Base-by-base conservation (phyloP, 2,329 filamentous ascomycete genomes). In the Phyllosticta citriasiana region DNA sequence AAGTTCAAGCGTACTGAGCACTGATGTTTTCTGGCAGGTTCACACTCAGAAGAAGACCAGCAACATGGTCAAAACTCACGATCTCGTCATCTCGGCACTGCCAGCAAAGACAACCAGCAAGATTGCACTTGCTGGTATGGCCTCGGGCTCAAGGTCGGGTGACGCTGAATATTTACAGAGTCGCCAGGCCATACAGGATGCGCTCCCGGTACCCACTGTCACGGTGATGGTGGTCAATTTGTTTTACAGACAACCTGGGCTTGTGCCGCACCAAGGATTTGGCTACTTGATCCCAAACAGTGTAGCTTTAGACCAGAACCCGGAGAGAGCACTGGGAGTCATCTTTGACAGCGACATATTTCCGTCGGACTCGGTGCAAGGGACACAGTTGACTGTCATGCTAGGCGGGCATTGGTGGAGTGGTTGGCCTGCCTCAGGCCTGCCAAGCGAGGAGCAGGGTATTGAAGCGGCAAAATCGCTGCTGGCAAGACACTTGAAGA, bases 141-240 rank as follows among this genome's bases (percentile, higher is more conserved):
- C 9, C 55, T 27, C 22, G 9, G 52, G 26, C 10, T 9, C 24
- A 16, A 8, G 14, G 1, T 54, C 24, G 53, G 53, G 26, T 16
- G 14, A 10, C n/a, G 52, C 53, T n/a, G n/a, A 16, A 19, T n/a
- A 7, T 5, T 10, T 5, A n/a, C 14, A 25, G 19, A 47, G n/a
- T n/a, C 40, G 40, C 40, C 40, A 47, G 40, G n/a, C n/a, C 14
- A 47, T 47, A n/a, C 3, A n/a, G n/a, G 40, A 47, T n/a, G 16
- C 40, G 40, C 16, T 47, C 12, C n/a, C n/a, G 6, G 40, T 83
- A 16, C 80, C 83, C 59, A 84, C 87, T 40, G 88, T 93, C 30
- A 92, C 87, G 33, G 91, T 97, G 66, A 92, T 92, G 86, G 89
- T 92, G 2, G 88, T 99, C 64, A 97, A 96, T 75, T 80, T 99